These are phyloP conservation scores for Leucocoprinus birnbaumii DNA, from an alignment of 768 basidiomycete species.

Conservation along the genomic window DNA sequence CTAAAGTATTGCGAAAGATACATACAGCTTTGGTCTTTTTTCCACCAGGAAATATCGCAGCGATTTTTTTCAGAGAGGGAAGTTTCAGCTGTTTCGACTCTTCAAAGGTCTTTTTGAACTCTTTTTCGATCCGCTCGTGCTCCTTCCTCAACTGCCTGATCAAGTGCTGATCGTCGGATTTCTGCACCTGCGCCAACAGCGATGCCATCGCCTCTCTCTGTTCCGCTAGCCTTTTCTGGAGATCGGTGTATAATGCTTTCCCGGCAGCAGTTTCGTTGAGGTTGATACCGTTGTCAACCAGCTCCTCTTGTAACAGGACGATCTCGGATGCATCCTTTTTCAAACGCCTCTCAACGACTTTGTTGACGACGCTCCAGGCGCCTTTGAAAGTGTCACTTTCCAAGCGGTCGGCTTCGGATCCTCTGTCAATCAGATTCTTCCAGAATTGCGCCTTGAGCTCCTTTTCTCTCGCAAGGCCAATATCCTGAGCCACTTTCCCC, in stretches of 20 bases:
- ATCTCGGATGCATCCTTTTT: not conserved
- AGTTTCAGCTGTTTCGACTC: too few relatives aligned
- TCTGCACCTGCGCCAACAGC: too few relatives aligned
- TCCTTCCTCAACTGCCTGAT: not conserved
- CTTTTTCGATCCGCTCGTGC: not conserved
- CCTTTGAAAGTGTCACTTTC: not conserved
- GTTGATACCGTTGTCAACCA: conserved; percentile 12
- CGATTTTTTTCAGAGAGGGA: too few relatives aligned
- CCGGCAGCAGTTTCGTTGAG: conserved; percentile 16
- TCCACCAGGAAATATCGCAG: too few relatives aligned
- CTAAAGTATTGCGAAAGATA: too few relatives aligned
- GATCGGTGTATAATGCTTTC: conserved; percentile 9
- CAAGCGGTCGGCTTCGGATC: conserved; percentile 12
- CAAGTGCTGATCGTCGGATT: too few relatives aligned
- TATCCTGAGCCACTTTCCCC: conserved; percentile 15
- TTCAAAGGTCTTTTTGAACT: too few relatives aligned
- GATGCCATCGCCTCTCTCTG: conserved; percentile 1
- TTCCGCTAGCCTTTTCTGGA: conserved; percentile 13
- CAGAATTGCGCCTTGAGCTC: conserved; percentile 10
- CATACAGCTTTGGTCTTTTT: too few relatives aligned
- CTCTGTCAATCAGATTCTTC: conserved; percentile 12
- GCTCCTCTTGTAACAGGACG: conserved; percentile 18
- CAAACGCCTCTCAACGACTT: conserved; percentile 3
- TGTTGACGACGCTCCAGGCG: conserved; percentile 17
- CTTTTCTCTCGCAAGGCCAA: not conserved